Evolutionary conservation across 1,284 basidiomycete species (phyloP).

Genomic region (Butyriboletus appendiculatus): DNA sequence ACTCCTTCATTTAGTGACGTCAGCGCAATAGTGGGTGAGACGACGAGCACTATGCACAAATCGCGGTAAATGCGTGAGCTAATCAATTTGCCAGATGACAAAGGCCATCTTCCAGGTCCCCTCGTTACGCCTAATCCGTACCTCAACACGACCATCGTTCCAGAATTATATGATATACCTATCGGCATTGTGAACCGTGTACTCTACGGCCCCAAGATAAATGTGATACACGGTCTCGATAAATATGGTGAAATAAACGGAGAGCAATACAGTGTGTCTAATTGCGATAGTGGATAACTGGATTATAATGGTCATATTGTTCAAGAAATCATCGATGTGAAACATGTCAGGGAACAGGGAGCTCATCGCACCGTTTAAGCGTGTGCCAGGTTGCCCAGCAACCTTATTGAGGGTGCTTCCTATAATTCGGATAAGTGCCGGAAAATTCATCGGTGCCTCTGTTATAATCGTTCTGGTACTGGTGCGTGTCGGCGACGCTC

Average conservation of each 20-base stretch:
- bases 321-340: conserved; percentile 17
- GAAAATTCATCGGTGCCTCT: conserved; percentile 14
- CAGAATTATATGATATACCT: conserved; percentile 79
- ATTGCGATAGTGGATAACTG: not conserved
- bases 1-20: conserved; percentile 73
- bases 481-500: not conserved
- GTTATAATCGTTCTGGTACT: conserved; percentile 9
- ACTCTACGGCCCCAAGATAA: conserved; percentile 45
- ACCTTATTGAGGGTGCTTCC: conserved; percentile 3
- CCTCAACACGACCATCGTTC: conserved; percentile 47
- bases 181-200: conserved; percentile 79
- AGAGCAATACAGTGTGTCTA: conserved; percentile 7
- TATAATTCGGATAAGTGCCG: conserved; percentile 15
- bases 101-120: conserved; percentile 47
- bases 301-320: conserved; percentile 19
- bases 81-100: conserved; percentile 47
- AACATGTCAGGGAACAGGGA: not conserved
- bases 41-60: conserved; percentile 7
- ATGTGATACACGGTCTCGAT: conserved; percentile 15
- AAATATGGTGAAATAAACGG: conserved; percentile 25
- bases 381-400: not conserved
- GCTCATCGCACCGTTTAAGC: not conserved
- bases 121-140: conserved; percentile 46
- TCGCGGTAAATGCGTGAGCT: conserved; percentile 13
- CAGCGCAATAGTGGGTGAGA: conserved; percentile 63